Percentiles rank a stretch among this genome's conserved stretches.
Evolutionary conservation across 345 rosid genomes (phyloP).

Genomic region (Erodium maritimum): DNA sequence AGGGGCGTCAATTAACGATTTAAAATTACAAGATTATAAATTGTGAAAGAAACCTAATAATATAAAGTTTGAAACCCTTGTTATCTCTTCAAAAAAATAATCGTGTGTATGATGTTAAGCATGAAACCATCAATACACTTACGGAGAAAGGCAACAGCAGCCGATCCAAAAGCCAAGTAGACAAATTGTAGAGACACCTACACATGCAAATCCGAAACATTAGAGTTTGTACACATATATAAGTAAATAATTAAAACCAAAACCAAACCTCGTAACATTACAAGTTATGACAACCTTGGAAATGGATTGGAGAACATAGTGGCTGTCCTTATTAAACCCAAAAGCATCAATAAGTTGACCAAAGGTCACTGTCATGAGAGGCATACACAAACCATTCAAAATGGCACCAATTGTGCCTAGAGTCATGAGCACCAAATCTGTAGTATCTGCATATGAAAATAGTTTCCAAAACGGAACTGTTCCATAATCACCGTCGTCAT

Average conservation of each 20-base stretch:
- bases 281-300: constrained; percentile 31
- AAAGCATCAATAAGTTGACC: constrained; percentile 50
- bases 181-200: constrained; percentile 54
- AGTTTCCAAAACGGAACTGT: constrained; percentile 51
- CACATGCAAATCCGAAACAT: background rate
- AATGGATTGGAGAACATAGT: constrained; percentile 19
- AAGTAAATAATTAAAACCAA: no score
- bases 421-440: constrained; percentile 41
- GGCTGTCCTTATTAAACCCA: constrained; percentile 34
- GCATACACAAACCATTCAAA: constrained; percentile 47
- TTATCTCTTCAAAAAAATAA: no score
- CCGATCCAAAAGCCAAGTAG: constrained; percentile 51
- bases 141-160: constrained; percentile 51
- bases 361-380: constrained; percentile 55
- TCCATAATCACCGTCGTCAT: background rate
- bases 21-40: no score
- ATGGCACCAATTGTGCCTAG: constrained; percentile 47
- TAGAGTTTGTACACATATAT: no score
- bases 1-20: no score
- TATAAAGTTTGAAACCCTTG: no score
- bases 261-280: background rate
- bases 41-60: no score
- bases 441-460: constrained; percentile 50
- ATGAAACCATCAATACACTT: constrained; percentile 14
- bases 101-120: no score